Conservation (phyloP, 2,329 filamentous ascomycete genomes). For the Lomentospora prolificans region DNA sequence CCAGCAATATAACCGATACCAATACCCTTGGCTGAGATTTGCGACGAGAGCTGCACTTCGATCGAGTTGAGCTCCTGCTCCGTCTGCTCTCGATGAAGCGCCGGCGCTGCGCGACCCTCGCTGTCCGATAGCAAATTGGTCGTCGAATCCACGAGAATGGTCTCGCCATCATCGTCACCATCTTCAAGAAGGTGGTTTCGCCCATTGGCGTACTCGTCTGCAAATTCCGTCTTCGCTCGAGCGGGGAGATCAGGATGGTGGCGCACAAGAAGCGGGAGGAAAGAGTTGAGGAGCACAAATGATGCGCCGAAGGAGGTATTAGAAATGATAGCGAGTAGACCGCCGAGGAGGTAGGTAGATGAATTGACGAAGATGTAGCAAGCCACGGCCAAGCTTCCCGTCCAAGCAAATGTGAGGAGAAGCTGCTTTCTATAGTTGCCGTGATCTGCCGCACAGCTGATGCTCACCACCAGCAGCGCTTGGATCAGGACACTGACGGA, state of each 20-base stretch:
- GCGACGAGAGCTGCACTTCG: constrained; percentile 74
- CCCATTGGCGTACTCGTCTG: constrained; percentile 16
- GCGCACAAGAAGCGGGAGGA: constrained; percentile 80
- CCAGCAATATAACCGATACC: constrained; percentile 89
- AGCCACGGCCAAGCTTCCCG: constrained; percentile 78
- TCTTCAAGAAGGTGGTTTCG: not conserved
- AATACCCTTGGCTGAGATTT: constrained; percentile 85
- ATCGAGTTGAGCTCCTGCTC: constrained; percentile 39
- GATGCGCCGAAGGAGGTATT: constrained; percentile 94
- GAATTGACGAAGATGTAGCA: constrained; percentile 72
- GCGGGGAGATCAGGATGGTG: constrained; percentile 53
- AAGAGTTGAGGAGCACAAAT: constrained; percentile 92
- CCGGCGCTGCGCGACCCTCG: not conserved
- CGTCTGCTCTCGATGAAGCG: not conserved
- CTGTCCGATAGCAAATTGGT: not conserved
- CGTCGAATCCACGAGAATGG: not conserved
- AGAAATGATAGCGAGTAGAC: constrained; percentile 75
- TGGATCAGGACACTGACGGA: constrained; percentile 85
- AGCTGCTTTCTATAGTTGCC: constrained; percentile 85
- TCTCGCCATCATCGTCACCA: constrained; percentile 1
- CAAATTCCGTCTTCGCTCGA: constrained; percentile 5
- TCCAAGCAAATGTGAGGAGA: constrained; percentile 72
- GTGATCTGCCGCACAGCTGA: constrained; percentile 92
- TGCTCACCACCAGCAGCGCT: constrained; percentile 84
- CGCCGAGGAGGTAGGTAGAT: constrained; percentile 68